These are phyloP conservation scores for Elsinoe arachidis DNA, from an alignment of 2,329 filamentous ascomycete species.

Conservation along the genomic window DNA sequence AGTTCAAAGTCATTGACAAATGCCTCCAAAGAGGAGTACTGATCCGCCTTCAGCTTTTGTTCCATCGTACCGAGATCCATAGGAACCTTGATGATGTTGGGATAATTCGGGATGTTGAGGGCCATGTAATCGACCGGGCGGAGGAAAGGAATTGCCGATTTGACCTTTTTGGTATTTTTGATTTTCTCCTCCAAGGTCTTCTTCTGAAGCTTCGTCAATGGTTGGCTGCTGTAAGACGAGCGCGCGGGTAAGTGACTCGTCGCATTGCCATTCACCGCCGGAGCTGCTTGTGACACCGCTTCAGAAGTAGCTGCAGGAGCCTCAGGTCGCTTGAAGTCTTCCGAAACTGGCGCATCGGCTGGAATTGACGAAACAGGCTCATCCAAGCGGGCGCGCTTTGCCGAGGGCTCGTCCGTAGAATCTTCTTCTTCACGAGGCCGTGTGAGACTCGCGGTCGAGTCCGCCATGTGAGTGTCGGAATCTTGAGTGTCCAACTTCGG, in stretches of 20 bases:
- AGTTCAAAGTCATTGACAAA: slow-evolving; percentile 67
- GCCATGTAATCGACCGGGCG: slow-evolving; percentile 69
- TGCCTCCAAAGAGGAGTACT: slow-evolving; percentile 61
- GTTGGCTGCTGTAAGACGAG: slow-evolving; percentile 30
- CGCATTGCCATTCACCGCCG: slow-evolving; percentile 13
- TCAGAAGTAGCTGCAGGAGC: slow-evolving; percentile 17
- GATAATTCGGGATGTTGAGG: slow-evolving; percentile 66
- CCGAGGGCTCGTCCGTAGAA: slow-evolving; percentile 51
- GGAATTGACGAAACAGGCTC: slow-evolving; percentile 26
- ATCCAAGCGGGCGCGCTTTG: slow-evolving; percentile 75
- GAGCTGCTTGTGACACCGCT: background rate
- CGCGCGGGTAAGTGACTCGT: slow-evolving; percentile 22
- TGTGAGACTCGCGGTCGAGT: slow-evolving; percentile 38
- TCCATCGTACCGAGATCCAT: slow-evolving; percentile 84
- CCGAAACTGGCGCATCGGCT: slow-evolving; percentile 17
- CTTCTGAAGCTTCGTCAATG: slow-evolving; percentile 52
- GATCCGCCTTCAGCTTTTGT: slow-evolving; percentile 60
- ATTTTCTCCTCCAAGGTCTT: slow-evolving; percentile 58
- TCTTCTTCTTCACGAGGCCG: slow-evolving; percentile 71
- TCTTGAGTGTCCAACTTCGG: background rate
- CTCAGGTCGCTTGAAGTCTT: slow-evolving; percentile 23
- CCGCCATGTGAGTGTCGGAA: slow-evolving; percentile 26
- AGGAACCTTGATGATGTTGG: slow-evolving; percentile 62
- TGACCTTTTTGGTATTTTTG: slow-evolving; percentile 75
- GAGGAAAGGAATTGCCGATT: slow-evolving; percentile 66